These are phyloP conservation scores for Leccinum subtestaceum DNA, from an alignment of 768 basidiomycete species.

Conservation along the genomic window DNA sequence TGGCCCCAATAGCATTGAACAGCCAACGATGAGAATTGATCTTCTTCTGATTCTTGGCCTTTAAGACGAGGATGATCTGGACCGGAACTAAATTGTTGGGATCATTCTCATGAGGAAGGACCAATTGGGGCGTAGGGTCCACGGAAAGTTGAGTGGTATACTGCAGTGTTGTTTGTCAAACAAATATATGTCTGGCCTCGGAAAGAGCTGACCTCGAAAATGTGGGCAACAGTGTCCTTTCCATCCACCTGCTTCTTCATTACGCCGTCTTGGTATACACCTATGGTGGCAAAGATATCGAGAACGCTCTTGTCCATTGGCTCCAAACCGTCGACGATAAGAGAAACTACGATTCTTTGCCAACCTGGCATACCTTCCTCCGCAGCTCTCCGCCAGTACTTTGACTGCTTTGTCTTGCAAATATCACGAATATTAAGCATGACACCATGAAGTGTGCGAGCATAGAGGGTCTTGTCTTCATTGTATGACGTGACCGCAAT, in stretches of 20 bases:
- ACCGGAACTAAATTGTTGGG: constrained; percentile 92
- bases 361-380: constrained; percentile 85
- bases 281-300: constrained; percentile 84
- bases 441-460: constrained; percentile 89
- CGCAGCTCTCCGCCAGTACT: constrained; percentile 82
- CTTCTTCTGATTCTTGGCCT: constrained; percentile 95
- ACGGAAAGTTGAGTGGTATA: constrained; percentile 97
- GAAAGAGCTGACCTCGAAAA: constrained; percentile 72
- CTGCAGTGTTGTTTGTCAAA: constrained; percentile 38
- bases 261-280: constrained; percentile 91
- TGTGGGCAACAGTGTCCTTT: constrained; percentile 88
- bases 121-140: constrained; percentile 84
- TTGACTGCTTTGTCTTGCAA: constrained; percentile 92
- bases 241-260: constrained; percentile 92
- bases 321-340: constrained; percentile 91
- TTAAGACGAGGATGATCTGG: constrained; percentile 86
- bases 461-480: constrained; percentile 89
- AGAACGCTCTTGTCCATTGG: constrained; percentile 94
- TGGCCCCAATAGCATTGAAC: constrained; percentile 88
- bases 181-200: neutral
- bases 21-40: constrained; percentile 96
- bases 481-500: constrained; percentile 95
- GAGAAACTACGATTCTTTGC: constrained; percentile 88
- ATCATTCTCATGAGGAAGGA: constrained; percentile 86
- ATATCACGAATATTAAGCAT: constrained; percentile 99